phyloP scores from a whole-genome alignment of 305 asterid species.

The Rubia peregrina region DNA sequence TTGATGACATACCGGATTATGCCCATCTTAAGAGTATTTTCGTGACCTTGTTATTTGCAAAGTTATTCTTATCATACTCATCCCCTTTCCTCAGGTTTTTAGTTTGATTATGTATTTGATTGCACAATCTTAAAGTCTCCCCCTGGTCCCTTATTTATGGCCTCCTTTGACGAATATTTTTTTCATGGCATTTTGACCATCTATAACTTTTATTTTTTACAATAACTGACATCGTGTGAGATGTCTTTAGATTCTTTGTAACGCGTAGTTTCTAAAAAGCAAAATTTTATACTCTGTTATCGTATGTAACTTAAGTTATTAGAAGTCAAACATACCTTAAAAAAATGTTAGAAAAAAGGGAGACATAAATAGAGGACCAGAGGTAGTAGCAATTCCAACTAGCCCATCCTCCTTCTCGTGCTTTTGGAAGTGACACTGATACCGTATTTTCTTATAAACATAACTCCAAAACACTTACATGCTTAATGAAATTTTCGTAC shows the following conservation, averaged over 20 bases:
- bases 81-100: slow-evolving; percentile 50
- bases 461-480: background rate
- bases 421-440: slow-evolving; percentile 48
- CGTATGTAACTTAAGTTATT: too few species aligned
- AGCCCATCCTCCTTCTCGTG: slow-evolving; percentile 65
- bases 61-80: background rate
- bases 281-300: too few species aligned
- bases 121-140: slow-evolving; percentile 78
- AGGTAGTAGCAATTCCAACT: slow-evolving; percentile 56
- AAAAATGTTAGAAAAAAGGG: too few species aligned
- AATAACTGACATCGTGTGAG: too few species aligned
- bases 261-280: too few species aligned
- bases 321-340: too few species aligned
- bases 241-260: too few species aligned
- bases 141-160: too few species aligned
- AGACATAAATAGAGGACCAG: too few species aligned
- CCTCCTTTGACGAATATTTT: too few species aligned
- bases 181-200: too few species aligned
- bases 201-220: too few species aligned
- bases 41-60: background rate
- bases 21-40: slow-evolving; percentile 71
- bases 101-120: slow-evolving; percentile 72
- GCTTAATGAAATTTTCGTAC: slow-evolving; percentile 23
- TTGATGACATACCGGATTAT: slow-evolving; percentile 82
- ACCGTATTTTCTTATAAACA: slow-evolving; percentile 5